These are phyloP conservation scores for Pterothamnion heteromorphum DNA, from an alignment of 31 red algal species.

Conservation along the genomic window DNA sequence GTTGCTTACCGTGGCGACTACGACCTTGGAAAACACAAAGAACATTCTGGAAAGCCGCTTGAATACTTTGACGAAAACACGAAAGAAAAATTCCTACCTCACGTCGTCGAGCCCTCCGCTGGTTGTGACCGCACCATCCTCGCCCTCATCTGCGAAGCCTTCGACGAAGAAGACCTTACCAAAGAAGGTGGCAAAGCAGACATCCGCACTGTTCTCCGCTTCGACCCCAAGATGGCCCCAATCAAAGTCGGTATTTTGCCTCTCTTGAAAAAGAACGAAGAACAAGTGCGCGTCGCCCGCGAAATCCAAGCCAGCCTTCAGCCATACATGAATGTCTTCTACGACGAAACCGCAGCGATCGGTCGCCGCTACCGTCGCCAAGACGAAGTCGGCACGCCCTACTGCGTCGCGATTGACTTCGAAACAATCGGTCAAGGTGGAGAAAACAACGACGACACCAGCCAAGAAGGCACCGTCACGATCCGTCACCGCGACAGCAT, in stretches of 20 bases:
- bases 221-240: background rate
- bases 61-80: background rate
- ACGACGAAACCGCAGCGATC: background rate
- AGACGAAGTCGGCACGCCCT: slow-evolving; percentile 36
- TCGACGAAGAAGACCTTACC: background rate
- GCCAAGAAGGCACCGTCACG: no score
- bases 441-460: background rate
- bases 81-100: background rate
- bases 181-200: background rate
- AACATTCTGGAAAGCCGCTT: background rate
- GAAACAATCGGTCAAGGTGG: background rate
- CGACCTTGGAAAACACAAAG: background rate
- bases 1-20: slow-evolving; percentile 29
- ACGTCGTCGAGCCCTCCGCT: slow-evolving; percentile 22
- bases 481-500: background rate
- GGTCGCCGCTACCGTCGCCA: slow-evolving; percentile 20
- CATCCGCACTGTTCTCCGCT: background rate
- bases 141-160: slow-evolving; percentile 16
- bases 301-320: background rate
- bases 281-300: background rate
- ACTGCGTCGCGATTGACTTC: slow-evolving; percentile 8
- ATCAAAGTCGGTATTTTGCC: slow-evolving; percentile 30
- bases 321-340: background rate
- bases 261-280: background rate
- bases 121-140: background rate